phyloP scores from a whole-genome alignment of 75 land plant genomes.

The Larix kaempferi region DNA sequence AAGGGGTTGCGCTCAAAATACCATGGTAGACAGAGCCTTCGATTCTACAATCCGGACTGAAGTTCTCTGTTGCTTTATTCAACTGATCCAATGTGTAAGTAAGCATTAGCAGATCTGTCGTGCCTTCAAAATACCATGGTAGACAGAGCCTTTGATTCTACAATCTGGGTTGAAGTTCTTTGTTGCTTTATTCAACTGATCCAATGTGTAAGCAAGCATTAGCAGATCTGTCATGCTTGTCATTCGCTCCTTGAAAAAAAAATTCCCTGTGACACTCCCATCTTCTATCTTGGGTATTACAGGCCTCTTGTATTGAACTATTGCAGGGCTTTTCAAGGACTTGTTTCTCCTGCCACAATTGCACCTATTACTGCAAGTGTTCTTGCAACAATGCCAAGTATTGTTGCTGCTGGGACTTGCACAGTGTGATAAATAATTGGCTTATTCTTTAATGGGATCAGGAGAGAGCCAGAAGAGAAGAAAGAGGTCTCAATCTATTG shows the following conservation, averaged over 20 bases:
- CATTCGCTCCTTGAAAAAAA: neutral
- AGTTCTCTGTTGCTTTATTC: conserved; percentile 54
- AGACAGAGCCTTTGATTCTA: too few relatives aligned
- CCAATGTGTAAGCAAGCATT: too few relatives aligned
- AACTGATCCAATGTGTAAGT: conserved; percentile 49
- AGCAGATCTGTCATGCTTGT: too few relatives aligned
- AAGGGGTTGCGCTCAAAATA: conserved; percentile 21
- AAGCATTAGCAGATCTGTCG: neutral
- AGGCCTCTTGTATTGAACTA: neutral
- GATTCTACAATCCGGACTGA: conserved; percentile 37
- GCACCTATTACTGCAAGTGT: neutral
- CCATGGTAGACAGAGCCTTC: conserved; percentile 69
- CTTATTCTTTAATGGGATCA: conserved; percentile 41
- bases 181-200: too few relatives aligned
- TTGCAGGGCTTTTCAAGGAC: neutral
- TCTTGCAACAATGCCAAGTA: conserved; percentile 3
- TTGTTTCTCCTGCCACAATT: neutral
- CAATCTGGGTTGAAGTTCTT: too few relatives aligned
- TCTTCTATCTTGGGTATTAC: neutral
- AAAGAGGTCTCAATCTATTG: conserved; percentile 6
- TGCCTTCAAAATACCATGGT: too few relatives aligned
- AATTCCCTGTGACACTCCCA: neutral
- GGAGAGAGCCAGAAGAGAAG: conserved; percentile 29
- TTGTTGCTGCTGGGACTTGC: neutral
- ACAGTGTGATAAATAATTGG: conserved; percentile 15